A percentile compares a stretch with the other conserved stretches of the same genome.
Conservation (phyloP, 2,329 filamentous ascomycete genomes). For the Cladophialophora carrionii region DNA sequence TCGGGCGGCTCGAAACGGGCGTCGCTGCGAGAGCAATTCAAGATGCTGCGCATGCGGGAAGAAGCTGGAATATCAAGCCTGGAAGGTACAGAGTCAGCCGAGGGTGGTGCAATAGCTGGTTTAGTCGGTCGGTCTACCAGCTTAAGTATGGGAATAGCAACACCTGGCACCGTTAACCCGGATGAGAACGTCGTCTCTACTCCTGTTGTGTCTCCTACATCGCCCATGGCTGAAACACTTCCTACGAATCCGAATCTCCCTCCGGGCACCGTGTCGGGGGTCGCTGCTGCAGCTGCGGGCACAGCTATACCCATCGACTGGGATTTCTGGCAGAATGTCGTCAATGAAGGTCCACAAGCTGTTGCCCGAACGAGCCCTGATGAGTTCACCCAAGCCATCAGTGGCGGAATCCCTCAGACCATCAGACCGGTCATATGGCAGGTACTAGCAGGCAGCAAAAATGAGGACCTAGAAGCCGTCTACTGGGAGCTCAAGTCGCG, state of each 20-base stretch:
- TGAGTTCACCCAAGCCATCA: slow-evolving; percentile 87
- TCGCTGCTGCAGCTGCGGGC: slow-evolving; percentile 70
- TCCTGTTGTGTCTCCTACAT: slow-evolving; percentile 43
- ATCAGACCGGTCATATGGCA: slow-evolving; percentile 99
- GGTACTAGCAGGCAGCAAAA: slow-evolving; percentile 92
- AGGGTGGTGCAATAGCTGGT: slow-evolving; percentile 50
- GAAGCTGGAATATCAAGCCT: slow-evolving; percentile 64
- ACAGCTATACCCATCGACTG: slow-evolving; percentile 79
- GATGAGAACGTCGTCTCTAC: slow-evolving; percentile 50
- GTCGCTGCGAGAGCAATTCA: slow-evolving; percentile 78
- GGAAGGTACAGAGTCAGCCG: slow-evolving; percentile 52
- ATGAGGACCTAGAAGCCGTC: slow-evolving; percentile 81
- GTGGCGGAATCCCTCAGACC: slow-evolving; percentile 88
- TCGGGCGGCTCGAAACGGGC: slow-evolving; percentile 57
- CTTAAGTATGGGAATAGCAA: slow-evolving; percentile 51
- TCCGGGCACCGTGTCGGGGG: slow-evolving; percentile 82
- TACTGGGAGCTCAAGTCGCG: slow-evolving; percentile 80
- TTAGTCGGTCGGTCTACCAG: slow-evolving; percentile 49
- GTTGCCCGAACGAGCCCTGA: slow-evolving; percentile 85
- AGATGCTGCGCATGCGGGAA: slow-evolving; percentile 73
- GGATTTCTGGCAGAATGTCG: slow-evolving; percentile 96
- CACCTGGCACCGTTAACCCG: slow-evolving; percentile 53
- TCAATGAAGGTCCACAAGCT: slow-evolving; percentile 89
- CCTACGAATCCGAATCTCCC: slow-evolving; percentile 72
- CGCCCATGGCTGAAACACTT: slow-evolving; percentile 56